A percentile compares a stretch with the other conserved stretches of the same genome.
Conservation (phyloP, 352 stramenopile genomes). For the Globisporangium iwayamae region DNA sequence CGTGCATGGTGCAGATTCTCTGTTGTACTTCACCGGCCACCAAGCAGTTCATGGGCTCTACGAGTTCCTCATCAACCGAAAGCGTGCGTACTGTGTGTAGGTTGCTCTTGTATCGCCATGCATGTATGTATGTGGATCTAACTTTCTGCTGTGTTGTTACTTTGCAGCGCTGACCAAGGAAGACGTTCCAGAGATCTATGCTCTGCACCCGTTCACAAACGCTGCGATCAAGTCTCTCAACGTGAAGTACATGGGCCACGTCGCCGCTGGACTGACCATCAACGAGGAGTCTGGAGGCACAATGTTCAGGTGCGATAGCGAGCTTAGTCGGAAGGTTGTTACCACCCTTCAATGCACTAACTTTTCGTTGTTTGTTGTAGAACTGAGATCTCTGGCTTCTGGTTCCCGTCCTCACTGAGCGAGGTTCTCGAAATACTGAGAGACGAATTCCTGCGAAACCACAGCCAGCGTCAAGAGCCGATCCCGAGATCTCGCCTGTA, state of each 20-base stretch:
- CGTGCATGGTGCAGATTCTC: slow-evolving; percentile 58
- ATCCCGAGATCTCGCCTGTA: background rate
- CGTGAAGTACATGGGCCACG: slow-evolving; percentile 38
- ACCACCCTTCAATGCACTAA: too few species aligned
- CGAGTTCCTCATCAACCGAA: slow-evolving; percentile 75
- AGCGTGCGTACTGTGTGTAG: slow-evolving; percentile 41
- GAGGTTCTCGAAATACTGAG: slow-evolving; percentile 41
- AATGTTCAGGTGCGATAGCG: slow-evolving; percentile 16
- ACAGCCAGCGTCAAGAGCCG: background rate
- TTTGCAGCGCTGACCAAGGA: slow-evolving; percentile 64
- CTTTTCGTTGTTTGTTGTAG: slow-evolving; percentile 11
- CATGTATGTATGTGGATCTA: background rate
- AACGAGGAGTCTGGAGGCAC: slow-evolving; percentile 9
- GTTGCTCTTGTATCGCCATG: background rate
- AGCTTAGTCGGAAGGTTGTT: background rate
- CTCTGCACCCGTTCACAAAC: slow-evolving; percentile 52
- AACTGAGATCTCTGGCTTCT: slow-evolving; percentile 58
- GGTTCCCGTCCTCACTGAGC: slow-evolving; percentile 35
- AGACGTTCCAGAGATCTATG: slow-evolving; percentile 63
- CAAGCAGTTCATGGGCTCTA: slow-evolving; percentile 65
- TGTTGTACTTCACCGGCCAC: slow-evolving; percentile 63
- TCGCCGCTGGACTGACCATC: slow-evolving; percentile 15
- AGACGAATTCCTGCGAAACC: slow-evolving; percentile 19
- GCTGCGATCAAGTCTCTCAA: slow-evolving; percentile 53
- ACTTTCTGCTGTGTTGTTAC: slow-evolving; percentile 1